phyloP scores from a whole-genome alignment of 1,284 basidiomycete genomes.

The Fomes fomentarius region DNA sequence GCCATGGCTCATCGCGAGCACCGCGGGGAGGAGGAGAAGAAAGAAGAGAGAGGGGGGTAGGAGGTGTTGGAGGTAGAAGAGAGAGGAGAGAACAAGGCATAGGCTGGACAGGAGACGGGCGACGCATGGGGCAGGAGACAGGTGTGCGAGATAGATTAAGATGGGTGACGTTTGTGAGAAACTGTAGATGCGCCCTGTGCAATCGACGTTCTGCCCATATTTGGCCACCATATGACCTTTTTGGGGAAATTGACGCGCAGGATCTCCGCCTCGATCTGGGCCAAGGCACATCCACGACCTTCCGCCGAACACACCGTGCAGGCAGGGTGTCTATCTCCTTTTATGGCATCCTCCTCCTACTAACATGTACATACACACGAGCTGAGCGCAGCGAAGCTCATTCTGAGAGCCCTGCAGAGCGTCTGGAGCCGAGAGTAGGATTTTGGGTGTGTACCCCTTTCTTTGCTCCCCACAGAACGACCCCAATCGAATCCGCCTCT shows the following conservation, averaged over 20 bases:
- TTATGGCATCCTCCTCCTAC: no score
- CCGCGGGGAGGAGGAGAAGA: slow-evolving; percentile 8
- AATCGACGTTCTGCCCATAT: slow-evolving; percentile 2
- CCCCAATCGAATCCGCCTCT: no score
- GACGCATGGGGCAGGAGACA: slow-evolving; percentile 6
- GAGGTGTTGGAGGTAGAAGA: slow-evolving; percentile 10
- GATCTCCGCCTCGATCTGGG: slow-evolving; percentile 12
- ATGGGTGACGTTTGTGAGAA: slow-evolving; percentile 24
- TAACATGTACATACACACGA: no score
- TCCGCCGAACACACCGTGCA: no score
- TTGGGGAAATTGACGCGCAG: not conserved
- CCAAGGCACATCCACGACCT: not conserved
- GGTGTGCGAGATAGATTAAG: slow-evolving; percentile 22
- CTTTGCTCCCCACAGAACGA: no score
- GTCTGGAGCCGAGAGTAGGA: no score
- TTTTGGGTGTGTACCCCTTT: no score
- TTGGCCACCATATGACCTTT: slow-evolving; percentile 22
- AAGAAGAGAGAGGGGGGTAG: not conserved
- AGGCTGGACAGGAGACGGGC: slow-evolving; percentile 8
- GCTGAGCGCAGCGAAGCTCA: no score
- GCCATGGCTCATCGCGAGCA: slow-evolving; percentile 25
- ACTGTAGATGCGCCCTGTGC: not conserved
- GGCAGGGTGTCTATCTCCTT: no score
- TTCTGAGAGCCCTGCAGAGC: no score
- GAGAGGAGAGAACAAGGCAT: slow-evolving; percentile 3